Evolutionary conservation across 805 yeast species (phyloP).

Genomic region (Kuraishia ogatae): DNA sequence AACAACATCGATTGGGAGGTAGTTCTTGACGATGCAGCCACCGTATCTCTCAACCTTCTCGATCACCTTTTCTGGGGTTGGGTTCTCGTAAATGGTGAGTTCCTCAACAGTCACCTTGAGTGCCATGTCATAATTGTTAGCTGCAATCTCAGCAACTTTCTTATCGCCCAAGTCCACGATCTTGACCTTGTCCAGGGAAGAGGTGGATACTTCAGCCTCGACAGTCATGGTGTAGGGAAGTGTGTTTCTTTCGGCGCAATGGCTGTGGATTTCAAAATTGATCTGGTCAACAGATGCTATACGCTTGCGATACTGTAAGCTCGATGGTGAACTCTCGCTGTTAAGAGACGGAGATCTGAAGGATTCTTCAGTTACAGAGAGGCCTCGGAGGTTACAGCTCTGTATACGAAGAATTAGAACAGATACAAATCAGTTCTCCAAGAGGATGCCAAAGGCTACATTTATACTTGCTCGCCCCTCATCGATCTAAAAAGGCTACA

Average conservation of each 20-base stretch:
- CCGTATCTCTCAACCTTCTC: slow-evolving; percentile 15
- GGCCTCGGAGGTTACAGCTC: no score
- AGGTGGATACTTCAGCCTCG: not conserved
- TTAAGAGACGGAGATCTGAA: no score
- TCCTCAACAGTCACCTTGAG: slow-evolving; percentile 6
- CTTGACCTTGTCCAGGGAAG: not conserved
- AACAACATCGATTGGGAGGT: slow-evolving; percentile 7
- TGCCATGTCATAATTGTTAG: not conserved
- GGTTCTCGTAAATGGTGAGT: slow-evolving; percentile 4
- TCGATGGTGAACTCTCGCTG: no score
- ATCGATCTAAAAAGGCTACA: no score
- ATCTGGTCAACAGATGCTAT: not conserved
- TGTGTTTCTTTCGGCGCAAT: not conserved
- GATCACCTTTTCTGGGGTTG: slow-evolving; percentile 5
- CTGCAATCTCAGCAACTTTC: slow-evolving; percentile 1
- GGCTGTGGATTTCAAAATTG: no score
- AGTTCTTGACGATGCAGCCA: slow-evolving; percentile 16
- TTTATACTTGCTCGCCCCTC: no score
- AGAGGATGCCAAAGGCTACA: not conserved
- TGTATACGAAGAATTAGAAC: no score
- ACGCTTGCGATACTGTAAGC: no score
- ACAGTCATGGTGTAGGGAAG: not conserved
- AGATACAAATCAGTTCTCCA: no score
- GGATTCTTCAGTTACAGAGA: not conserved
- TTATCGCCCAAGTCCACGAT: slow-evolving; percentile 3